Conservation (phyloP, 768 basidiomycete species). For the Gloeophyllum trabeum region DNA sequence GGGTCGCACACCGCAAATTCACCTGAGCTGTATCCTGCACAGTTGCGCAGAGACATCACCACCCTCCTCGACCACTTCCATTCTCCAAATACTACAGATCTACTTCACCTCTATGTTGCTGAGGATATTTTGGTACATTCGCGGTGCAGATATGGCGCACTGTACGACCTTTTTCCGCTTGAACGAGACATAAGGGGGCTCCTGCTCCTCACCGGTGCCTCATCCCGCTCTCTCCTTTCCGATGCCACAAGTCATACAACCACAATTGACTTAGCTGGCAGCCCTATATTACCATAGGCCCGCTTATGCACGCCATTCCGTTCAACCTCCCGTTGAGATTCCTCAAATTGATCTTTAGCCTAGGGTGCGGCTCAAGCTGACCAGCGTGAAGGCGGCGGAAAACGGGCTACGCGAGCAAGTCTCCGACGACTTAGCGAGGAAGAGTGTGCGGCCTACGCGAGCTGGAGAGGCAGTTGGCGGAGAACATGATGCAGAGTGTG, state of each 20-base stretch:
- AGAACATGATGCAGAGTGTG: background rate
- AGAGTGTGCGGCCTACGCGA: background rate
- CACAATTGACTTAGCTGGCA: slow-evolving; percentile 32
- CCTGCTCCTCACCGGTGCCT: slow-evolving; percentile 35
- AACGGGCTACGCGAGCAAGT: background rate
- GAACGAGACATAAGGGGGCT: slow-evolving; percentile 33
- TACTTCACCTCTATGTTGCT: slow-evolving; percentile 35
- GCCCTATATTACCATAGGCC: slow-evolving; percentile 35
- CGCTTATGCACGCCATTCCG: slow-evolving; percentile 29
- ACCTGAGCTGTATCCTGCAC: slow-evolving; percentile 20
- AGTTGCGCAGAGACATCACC: slow-evolving; percentile 36
- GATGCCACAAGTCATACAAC: slow-evolving; percentile 32
- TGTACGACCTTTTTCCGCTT: slow-evolving; percentile 39
- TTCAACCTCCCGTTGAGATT: slow-evolving; percentile 24
- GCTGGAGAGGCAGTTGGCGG: background rate
- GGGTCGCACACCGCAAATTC: slow-evolving; percentile 38
- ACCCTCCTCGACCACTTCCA: slow-evolving; percentile 39
- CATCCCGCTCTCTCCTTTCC: slow-evolving; percentile 35
- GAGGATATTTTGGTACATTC: slow-evolving; percentile 46
- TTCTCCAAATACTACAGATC: slow-evolving; percentile 22
- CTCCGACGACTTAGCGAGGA: background rate
- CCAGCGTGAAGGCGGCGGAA: background rate
- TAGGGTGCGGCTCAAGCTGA: slow-evolving; percentile 25
- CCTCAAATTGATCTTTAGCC: slow-evolving; percentile 18
- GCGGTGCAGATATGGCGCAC: slow-evolving; percentile 44